A percentile compares a stretch with the other conserved stretches of the same genome.
Conservation (phyloP, 495 filamentous ascomycete species). For the Penicillium coffeae region DNA sequence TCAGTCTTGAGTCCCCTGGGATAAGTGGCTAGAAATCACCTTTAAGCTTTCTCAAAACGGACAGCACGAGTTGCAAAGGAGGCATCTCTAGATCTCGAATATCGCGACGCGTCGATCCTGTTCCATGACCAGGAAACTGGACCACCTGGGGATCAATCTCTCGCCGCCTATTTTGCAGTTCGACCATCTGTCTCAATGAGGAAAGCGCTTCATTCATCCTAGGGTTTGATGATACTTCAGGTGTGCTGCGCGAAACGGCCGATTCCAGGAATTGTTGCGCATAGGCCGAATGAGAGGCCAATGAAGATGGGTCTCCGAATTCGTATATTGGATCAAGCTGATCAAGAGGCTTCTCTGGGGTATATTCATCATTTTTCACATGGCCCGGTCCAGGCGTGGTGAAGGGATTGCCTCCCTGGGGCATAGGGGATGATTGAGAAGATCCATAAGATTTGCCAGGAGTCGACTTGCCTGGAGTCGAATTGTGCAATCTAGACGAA, state of each 20-base stretch:
- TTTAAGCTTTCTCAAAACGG: conserved; percentile 47
- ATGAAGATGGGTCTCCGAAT: conserved; percentile 59
- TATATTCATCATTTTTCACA: conserved; percentile 19
- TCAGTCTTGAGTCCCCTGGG: not conserved
- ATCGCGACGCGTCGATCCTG: conserved; percentile 32
- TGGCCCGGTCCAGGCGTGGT: conserved; percentile 6
- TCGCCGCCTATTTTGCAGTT: conserved; percentile 41
- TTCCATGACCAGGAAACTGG: conserved; percentile 41
- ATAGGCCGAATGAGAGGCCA: conserved; percentile 60
- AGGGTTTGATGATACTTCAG: conserved; percentile 40
- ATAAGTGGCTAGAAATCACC: conserved; percentile 20
- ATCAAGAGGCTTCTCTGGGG: conserved; percentile 26
- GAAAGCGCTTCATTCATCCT: conserved; percentile 55
- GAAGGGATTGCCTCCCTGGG: conserved; percentile 2
- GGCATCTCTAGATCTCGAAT: conserved; percentile 53
- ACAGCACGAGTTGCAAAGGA: conserved; percentile 47
- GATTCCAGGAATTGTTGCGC: conserved; percentile 60
- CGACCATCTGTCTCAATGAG: conserved; percentile 54
- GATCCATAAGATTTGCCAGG: conserved; percentile 9
- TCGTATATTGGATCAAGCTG: conserved; percentile 40
- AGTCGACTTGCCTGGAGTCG: not conserved
- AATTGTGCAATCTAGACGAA: conserved; percentile 7
- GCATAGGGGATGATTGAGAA: conserved; percentile 17
- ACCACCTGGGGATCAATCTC: conserved; percentile 35
- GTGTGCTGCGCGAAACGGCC: conserved; percentile 51